A percentile compares a stretch with the other conserved stretches of the same genome.
These are phyloP conservation scores for Hyphopichia pseudoburtonii DNA, from an alignment of 1,139 yeast genomes.

Conservation along the genomic window DNA sequence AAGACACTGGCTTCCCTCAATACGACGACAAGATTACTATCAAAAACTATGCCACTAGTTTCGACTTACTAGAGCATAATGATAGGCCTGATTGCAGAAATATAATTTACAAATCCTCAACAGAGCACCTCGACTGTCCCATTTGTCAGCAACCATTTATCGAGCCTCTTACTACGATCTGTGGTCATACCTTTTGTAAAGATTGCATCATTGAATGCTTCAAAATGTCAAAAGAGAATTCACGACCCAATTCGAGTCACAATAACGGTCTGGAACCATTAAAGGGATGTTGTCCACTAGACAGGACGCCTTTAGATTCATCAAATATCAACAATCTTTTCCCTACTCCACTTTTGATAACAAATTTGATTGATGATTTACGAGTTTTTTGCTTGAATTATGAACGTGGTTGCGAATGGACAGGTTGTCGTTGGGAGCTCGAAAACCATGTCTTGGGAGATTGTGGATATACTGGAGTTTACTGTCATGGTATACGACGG, in stretches of 20 bases:
- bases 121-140: constrained; percentile 58
- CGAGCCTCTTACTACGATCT: constrained; percentile 53
- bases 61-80: constrained; percentile 14
- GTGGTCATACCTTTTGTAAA: constrained; percentile 62
- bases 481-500: constrained; percentile 34
- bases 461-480: constrained; percentile 54
- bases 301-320: constrained; percentile 50
- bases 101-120: constrained; percentile 33
- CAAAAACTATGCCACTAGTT: constrained; percentile 15
- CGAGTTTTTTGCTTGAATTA: constrained; percentile 55
- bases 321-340: constrained; percentile 43
- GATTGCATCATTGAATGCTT: constrained; percentile 52
- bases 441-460: constrained; percentile 50
- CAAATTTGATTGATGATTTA: constrained; percentile 64
- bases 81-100: constrained; percentile 36
- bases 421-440: constrained; percentile 60
- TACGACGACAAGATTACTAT: constrained; percentile 11
- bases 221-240: constrained; percentile 21
- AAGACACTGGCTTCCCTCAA: background rate
- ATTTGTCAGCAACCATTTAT: constrained; percentile 59
- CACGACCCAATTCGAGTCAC: background rate
- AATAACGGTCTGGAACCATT: constrained; percentile 12
- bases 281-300: constrained; percentile 59
- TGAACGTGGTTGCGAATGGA: constrained; percentile 58
- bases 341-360: constrained; percentile 61